phyloP scores from a whole-genome alignment of 345 rosid species.

The Sisymbrium altissimum region DNA sequence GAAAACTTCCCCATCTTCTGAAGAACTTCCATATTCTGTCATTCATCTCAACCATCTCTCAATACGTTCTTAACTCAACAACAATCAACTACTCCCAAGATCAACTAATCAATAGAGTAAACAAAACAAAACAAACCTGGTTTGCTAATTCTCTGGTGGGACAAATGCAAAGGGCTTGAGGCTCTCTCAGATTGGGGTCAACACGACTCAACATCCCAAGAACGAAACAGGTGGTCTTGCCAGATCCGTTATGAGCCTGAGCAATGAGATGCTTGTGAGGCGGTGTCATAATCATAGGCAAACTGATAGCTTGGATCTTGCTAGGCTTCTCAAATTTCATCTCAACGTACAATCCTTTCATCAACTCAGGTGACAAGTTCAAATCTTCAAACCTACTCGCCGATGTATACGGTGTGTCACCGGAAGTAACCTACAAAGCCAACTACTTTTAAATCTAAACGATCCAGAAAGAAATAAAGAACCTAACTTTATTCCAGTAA shows the following conservation, averaged over 20 bases:
- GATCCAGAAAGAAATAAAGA: background rate
- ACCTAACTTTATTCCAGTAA: background rate
- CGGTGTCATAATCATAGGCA: constrained; percentile 92
- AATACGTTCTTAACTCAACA: background rate
- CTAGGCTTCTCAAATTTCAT: constrained; percentile 96
- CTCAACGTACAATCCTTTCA: constrained; percentile 87
- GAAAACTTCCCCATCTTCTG: constrained; percentile 90
- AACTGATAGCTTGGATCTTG: constrained; percentile 85
- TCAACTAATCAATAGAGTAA: background rate
- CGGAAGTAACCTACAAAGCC: constrained; percentile 55
- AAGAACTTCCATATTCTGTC: constrained; percentile 88
- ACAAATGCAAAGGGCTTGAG: constrained; percentile 95
- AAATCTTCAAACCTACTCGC: constrained; percentile 80
- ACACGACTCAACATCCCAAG: constrained; percentile 94
- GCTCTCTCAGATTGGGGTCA: constrained; percentile 47
- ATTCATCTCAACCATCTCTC: constrained; percentile 9
- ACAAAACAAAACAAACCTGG: constrained; percentile 50
- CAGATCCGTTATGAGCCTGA: constrained; percentile 96
- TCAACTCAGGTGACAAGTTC: constrained; percentile 64
- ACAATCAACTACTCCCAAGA: background rate
- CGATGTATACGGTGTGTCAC: constrained; percentile 82
- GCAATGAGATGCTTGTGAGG: constrained; percentile 83
- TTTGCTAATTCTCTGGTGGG: constrained; percentile 92
- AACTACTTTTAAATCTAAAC: background rate
- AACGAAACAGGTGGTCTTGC: constrained; percentile 94